Evolutionary conservation across 805 yeast species (phyloP), one percentile per base, ranked within the genome.

Genomic region (Suhomyces xylopsoci): DNA sequence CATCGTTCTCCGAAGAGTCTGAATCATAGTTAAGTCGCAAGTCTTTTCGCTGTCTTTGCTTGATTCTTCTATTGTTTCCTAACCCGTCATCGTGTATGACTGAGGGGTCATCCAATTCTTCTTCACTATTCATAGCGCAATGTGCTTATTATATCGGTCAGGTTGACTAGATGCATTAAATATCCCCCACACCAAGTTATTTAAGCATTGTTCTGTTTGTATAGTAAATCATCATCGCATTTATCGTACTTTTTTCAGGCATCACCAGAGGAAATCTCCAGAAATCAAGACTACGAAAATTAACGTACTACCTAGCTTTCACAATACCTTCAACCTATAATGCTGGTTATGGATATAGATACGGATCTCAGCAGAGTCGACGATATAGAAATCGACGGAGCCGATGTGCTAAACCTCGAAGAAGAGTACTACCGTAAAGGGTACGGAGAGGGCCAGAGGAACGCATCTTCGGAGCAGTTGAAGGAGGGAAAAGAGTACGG

Each of bases 401-500:
- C 40, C 14, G 81, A 77, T 9, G 70, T 84, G 7, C 67, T 88
- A 40, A 77, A 82, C 58, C 63, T 87, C 25, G 96, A 89, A 61
- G 76, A 81, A 40, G 73, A 79, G 62, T 76, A 61, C 66, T 91
- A 89, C 63, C 66, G 79, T 5, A 82, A 82, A 54, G 97, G 97
- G 1, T 87, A 69, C 63, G 60, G 69, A 47, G 94, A 89, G 55
- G 98, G 97, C 1, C 79, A 79, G 40, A 67, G 71, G 4, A 86
- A 81, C 48, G 87, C 90, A 0, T 70, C 82, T 0, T 67, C 65
- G 47, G 80, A 83, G 43, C 91, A 90, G 47, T 76, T 69, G 49
- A 57, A 75, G 2, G 97, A 91, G 64, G 97, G 97, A 1, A 87
- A 85, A 62, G 90, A 89, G 62, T 85, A 83, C 58, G 98, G 98